Percentiles rank a stretch among this genome's conserved stretches.
phyloP scores from a whole-genome alignment of 2,329 filamentous ascomycete genomes.

The Ilyonectria robusta region DNA sequence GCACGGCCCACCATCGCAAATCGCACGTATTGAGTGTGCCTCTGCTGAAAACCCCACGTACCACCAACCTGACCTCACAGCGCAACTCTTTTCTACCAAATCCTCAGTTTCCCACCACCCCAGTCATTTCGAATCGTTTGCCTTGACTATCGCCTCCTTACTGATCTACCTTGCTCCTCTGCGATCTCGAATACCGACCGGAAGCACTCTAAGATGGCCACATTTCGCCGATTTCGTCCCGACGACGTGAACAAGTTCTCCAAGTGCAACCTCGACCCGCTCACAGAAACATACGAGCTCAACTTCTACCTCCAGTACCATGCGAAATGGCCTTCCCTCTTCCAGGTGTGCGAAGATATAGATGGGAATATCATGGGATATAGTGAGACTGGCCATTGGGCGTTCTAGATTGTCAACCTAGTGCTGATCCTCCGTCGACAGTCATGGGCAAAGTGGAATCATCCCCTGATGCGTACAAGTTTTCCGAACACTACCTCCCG shows the following conservation, averaged over 20 bases:
- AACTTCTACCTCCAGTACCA: conserved; percentile 97
- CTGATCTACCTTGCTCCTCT: neutral
- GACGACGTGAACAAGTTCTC: conserved; percentile 91
- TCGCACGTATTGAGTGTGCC: neutral
- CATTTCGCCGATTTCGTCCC: conserved; percentile 87
- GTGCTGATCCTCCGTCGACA: conserved; percentile 61
- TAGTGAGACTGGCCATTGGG: conserved; percentile 69
- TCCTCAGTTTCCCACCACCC: neutral
- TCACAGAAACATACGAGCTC: conserved; percentile 98
- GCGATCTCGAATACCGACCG: neutral
- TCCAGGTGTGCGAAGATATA: conserved; percentile 90
- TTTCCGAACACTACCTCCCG: conserved; percentile 93
- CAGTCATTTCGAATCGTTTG: neutral
- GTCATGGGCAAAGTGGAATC: conserved; percentile 98
- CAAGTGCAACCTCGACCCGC: conserved; percentile 93
- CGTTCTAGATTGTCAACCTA: conserved; percentile 13
- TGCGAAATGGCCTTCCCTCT: conserved; percentile 94
- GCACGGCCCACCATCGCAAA: conserved; percentile 36
- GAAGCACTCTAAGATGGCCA: conserved; percentile 52
- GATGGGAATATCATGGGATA: conserved; percentile 94
- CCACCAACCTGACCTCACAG: neutral
- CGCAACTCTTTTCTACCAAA: neutral
- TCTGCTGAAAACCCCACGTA: neutral
- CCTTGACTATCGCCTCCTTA: neutral
- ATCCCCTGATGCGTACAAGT: conserved; percentile 80